phyloP scores from a whole-genome alignment of 805 yeast species.

The Metschnikowia lochheadii region DNA sequence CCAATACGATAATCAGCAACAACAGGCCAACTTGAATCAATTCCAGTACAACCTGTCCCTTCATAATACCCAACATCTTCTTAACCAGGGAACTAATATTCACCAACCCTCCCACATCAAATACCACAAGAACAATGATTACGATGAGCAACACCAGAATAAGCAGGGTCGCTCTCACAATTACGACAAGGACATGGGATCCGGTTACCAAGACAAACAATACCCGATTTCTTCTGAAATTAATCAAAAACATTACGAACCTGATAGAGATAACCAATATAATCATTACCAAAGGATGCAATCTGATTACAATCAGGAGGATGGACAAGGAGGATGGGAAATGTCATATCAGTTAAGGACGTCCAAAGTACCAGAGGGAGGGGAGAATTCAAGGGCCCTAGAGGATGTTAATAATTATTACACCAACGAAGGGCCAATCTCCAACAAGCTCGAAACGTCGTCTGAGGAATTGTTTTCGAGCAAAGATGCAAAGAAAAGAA shows the following conservation, averaged over 20 bases:
- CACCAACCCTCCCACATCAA: background rate
- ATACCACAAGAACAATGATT: background rate
- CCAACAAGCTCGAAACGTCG: background rate
- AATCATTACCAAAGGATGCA: background rate
- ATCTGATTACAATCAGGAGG: background rate
- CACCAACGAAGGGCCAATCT: background rate
- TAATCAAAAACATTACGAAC: background rate
- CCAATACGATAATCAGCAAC: background rate
- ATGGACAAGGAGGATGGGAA: background rate
- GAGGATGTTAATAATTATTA: background rate
- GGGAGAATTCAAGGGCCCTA: background rate
- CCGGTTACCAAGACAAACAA: background rate
- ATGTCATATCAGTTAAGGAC: slow-evolving; percentile 1
- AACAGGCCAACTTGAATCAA: background rate
- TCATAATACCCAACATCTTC: background rate
- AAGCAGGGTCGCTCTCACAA: background rate
- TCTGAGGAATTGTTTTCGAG: background rate
- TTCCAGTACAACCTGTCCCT: background rate
- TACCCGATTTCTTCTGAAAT: background rate
- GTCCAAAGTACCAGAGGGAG: background rate
- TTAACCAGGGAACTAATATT: background rate
- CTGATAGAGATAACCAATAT: background rate
- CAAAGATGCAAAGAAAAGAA: slow-evolving; percentile 22
- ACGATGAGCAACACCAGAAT: slow-evolving; percentile 1
- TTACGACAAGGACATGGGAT: background rate